Evolutionary conservation across 1,284 basidiomycete species (phyloP).

Genomic region (Xerocomus amazonicus): DNA sequence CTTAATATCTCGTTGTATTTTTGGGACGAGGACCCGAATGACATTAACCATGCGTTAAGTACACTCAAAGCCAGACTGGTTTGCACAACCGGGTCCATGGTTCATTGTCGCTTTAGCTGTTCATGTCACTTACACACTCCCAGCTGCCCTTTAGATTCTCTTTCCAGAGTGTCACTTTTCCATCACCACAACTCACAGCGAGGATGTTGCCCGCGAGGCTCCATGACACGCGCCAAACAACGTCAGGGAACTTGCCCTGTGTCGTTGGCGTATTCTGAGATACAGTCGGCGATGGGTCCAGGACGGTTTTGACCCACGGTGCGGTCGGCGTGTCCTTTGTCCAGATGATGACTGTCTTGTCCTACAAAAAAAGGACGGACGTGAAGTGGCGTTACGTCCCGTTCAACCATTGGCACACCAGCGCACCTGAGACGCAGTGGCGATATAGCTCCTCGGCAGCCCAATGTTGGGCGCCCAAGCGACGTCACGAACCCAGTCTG

Average conservation of each 20-base stretch:
- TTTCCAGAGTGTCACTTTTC: constrained; percentile 98
- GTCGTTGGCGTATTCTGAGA: constrained; percentile 26
- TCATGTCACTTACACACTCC: constrained; percentile 96
- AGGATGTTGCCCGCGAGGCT: constrained; percentile 94
- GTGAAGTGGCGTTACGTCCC: too few relatives aligned
- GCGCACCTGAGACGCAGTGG: constrained; percentile 85
- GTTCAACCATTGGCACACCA: too few relatives aligned
- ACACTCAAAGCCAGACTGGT: too few relatives aligned
- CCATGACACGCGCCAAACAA: constrained; percentile 98
- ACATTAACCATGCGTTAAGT: too few relatives aligned
- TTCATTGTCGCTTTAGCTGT: constrained; percentile 48
- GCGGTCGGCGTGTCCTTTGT: constrained; percentile 78
- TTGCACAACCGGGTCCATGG: too few relatives aligned
- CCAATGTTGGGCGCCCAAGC: constrained; percentile 98
- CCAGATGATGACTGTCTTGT: constrained; percentile 94
- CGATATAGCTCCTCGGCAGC: constrained; percentile 90
- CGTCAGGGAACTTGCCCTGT: constrained; percentile 84
- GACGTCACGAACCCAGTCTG: constrained; percentile 97
- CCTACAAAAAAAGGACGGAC: constrained; percentile 38
- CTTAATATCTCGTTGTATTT: too few relatives aligned
- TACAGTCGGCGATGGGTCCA: constrained; percentile 68
- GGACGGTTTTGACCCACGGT: constrained; percentile 82
- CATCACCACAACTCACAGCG: constrained; percentile 96
- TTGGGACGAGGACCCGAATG: too few relatives aligned
- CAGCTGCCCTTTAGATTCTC: constrained; percentile 92